phyloP scores from a whole-genome alignment of 78 protist genomes.

The Planoprotostelium fungivorum region DNA sequence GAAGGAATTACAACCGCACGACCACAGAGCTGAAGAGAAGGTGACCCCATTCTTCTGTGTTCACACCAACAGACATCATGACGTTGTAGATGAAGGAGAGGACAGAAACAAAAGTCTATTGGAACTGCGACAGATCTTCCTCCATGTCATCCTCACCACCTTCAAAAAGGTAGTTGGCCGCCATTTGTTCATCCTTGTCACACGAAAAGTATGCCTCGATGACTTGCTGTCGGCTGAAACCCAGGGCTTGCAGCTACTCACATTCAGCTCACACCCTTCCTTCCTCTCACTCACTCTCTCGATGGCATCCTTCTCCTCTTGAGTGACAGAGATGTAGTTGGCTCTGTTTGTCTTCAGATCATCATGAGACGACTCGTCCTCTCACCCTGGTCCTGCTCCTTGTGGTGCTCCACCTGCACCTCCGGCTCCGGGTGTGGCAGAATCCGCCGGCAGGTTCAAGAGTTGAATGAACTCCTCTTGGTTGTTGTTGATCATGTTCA shows the following conservation, averaged over 20 bases:
- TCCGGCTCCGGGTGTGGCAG: constrained; percentile 14
- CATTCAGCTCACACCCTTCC: not conserved
- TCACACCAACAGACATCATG: too few species aligned
- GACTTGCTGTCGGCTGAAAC: constrained; percentile 58
- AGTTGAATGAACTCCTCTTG: constrained; percentile 69
- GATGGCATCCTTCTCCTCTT: constrained; percentile 79
- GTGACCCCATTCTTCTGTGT: too few species aligned
- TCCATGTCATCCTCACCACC: constrained; percentile 21
- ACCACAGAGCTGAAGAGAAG: too few species aligned
- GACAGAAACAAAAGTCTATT: too few species aligned
- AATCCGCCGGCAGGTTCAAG: constrained; percentile 45
- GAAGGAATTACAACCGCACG: too few species aligned
- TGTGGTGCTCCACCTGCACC: constrained; percentile 4
- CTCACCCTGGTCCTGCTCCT: not conserved
- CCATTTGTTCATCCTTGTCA: constrained; percentile 82
- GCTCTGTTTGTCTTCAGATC: constrained; percentile 11
- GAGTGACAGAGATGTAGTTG: constrained; percentile 56
- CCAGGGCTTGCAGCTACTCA: constrained; percentile 70
- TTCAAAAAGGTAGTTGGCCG: constrained; percentile 87
- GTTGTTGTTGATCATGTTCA: constrained; percentile 60
- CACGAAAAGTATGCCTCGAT: constrained; percentile 89
- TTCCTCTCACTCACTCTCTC: constrained; percentile 59
- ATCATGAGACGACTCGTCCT: too few species aligned
- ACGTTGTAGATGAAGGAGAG: too few species aligned
- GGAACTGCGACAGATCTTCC: not conserved